Conservation (phyloP, 306 rosid species). For the Cicer bijugum region DNA sequence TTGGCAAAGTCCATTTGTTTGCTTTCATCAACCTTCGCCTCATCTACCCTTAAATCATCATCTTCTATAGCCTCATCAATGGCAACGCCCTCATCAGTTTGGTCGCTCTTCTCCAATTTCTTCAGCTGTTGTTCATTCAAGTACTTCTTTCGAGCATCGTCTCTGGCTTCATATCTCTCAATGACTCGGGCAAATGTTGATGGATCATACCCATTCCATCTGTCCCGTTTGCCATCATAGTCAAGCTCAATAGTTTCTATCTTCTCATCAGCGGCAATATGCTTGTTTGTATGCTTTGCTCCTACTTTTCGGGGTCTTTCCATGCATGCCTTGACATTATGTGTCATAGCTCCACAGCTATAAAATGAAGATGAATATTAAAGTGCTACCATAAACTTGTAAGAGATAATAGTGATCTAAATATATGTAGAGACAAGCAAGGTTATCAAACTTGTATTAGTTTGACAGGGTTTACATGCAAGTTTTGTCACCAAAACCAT, state of each 20-base stretch:
- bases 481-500: neutral
- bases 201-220: constrained; percentile 44
- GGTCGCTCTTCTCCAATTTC: constrained; percentile 44
- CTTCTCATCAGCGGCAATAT: constrained; percentile 42
- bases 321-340: constrained; percentile 33
- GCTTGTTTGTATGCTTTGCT: constrained; percentile 37
- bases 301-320: constrained; percentile 40
- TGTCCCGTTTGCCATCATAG: constrained; percentile 39
- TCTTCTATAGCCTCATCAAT: constrained; percentile 61
- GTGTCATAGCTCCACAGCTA: constrained; percentile 45
- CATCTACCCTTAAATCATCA: constrained; percentile 65
- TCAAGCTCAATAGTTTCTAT: constrained; percentile 40
- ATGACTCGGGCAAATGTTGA: constrained; percentile 40
- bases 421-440: constrained; percentile 2
- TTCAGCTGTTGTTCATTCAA: constrained; percentile 40
- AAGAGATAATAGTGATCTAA: neutral
- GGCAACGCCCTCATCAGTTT: constrained; percentile 39
- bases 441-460: neutral
- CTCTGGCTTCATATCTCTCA: constrained; percentile 44
- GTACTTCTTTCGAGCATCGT: constrained; percentile 42
- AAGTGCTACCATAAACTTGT: neutral
- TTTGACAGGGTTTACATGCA: too few species aligned
- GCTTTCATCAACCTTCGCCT: constrained; percentile 78
- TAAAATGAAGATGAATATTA: constrained; percentile 7
- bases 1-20: constrained; percentile 79